Percentiles rank a stretch among this genome's conserved stretches.
phyloP scores from a whole-genome alignment of 805 yeast genomes.

The Candida stauntonica region DNA sequence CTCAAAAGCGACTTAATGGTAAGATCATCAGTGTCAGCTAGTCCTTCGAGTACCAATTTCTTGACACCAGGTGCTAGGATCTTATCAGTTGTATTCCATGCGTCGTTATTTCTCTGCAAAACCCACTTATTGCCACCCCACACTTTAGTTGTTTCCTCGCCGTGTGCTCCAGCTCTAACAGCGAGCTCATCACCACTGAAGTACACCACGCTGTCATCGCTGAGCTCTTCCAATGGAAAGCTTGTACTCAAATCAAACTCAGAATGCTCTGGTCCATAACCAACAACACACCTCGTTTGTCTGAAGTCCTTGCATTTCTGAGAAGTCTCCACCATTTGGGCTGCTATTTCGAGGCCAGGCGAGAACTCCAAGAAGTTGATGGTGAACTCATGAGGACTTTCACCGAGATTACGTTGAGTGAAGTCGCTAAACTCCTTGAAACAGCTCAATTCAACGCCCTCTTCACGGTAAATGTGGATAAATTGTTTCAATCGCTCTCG shows the following conservation, averaged over 20 bases:
- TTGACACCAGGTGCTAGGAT: neutral
- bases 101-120: neutral
- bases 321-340: neutral
- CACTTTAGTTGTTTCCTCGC: neutral
- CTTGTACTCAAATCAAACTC: neutral
- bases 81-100: neutral
- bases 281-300: neutral
- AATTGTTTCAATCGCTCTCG: neutral
- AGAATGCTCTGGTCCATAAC: neutral
- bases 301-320: neutral
- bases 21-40: neutral
- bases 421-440: neutral
- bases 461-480: neutral
- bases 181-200: neutral
- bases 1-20: neutral
- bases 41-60: neutral
- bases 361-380: neutral
- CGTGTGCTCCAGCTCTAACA: neutral
- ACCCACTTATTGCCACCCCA: neutral
- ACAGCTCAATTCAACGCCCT: neutral
- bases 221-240: neutral
- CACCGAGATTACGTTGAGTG: neutral
- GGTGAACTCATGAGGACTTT: neutral
- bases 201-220: neutral
- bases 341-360: neutral